A percentile compares a stretch with the other conserved stretches of the same genome.
These are phyloP conservation scores for Claviceps sp. DNA, from an alignment of 2,329 filamentous ascomycete species.

Conservation along the genomic window DNA sequence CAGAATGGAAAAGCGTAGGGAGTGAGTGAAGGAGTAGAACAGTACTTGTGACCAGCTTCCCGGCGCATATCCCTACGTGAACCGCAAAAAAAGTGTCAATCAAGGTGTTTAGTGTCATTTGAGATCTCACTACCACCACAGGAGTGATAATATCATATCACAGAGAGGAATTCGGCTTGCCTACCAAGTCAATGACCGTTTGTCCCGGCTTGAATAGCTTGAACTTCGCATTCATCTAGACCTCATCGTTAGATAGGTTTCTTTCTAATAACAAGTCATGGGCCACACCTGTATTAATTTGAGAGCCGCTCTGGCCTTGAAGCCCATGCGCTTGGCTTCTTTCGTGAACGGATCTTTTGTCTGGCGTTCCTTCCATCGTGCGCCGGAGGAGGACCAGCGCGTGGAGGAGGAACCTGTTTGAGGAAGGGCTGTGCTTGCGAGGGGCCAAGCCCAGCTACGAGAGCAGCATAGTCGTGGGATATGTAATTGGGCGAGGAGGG, in stretches of 20 bases:
- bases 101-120: too few relatives aligned
- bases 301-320: conserved; percentile 87
- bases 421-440: not conserved
- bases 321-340: conserved; percentile 61
- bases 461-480: not conserved
- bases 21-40: not conserved
- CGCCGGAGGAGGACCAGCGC: conserved; percentile 42
- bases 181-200: conserved; percentile 79
- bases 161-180: conserved; percentile 10
- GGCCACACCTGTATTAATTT: conserved; percentile 69
- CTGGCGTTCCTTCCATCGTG: conserved; percentile 74
- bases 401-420: not conserved
- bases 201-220: conserved; percentile 65
- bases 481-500: not conserved
- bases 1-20: not conserved
- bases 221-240: conserved; percentile 69
- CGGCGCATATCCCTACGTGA: conserved; percentile 58
- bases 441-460: not conserved
- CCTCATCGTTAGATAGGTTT: not conserved
- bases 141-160: not conserved
- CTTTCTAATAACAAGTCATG: too few relatives aligned
- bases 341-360: conserved; percentile 56
- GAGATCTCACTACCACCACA: too few relatives aligned
- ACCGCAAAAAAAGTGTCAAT: not conserved
- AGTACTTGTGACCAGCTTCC: conserved; percentile 57